Conservation (phyloP, 2,329 filamentous ascomycete genomes). For the Pseudodiploospora longispora region DNA sequence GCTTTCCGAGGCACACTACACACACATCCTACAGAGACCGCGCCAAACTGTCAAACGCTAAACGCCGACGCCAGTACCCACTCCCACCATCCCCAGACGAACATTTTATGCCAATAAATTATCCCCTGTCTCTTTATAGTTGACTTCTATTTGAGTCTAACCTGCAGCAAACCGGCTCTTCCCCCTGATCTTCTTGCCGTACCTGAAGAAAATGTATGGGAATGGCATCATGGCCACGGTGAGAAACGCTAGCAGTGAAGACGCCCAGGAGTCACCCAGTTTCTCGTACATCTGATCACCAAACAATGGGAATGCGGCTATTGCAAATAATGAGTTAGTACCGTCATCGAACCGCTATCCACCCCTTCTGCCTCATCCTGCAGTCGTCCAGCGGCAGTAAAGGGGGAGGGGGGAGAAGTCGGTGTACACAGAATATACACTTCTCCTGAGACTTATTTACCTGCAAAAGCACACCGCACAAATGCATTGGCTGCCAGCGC, state of each 20-base stretch:
- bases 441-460: conserved; percentile 25
- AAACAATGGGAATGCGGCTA: conserved; percentile 69
- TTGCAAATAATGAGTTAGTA: conserved; percentile 10
- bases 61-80: background rate
- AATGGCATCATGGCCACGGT: conserved; percentile 56
- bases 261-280: conserved; percentile 64
- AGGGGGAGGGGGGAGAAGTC: too few relatives aligned
- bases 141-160: conserved; percentile 8
- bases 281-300: conserved; percentile 63
- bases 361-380: too few relatives aligned
- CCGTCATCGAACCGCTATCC: background rate
- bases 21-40: too few relatives aligned
- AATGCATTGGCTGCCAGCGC: conserved; percentile 81
- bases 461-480: conserved; percentile 67
- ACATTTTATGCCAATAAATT: background rate
- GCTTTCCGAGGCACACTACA: too few relatives aligned
- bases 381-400: too few relatives aligned
- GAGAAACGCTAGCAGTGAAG: conserved; percentile 52
- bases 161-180: conserved; percentile 45
- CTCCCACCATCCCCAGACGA: background rate
- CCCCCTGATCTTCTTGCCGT: conserved; percentile 48
- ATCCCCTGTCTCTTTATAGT: background rate
- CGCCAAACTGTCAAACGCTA: too few relatives aligned
- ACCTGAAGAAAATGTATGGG: conserved; percentile 54
- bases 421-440: too few relatives aligned